Base-by-base conservation (phyloP, 2,329 filamentous ascomycete species). In the Penicillium carneum region DNA sequence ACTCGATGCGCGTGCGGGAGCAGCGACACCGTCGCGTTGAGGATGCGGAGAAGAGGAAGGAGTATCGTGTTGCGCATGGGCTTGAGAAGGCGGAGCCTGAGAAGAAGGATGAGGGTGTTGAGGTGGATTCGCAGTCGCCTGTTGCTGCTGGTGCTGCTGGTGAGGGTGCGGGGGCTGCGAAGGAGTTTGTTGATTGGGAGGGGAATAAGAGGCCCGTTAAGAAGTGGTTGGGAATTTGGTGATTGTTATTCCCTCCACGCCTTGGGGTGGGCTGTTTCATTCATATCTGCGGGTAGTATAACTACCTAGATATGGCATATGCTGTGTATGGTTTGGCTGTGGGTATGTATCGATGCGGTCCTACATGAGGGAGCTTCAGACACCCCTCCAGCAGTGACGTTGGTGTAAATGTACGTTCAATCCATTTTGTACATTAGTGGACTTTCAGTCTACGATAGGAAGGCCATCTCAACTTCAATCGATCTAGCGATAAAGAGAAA, bases 161-260 rank as follows among this genome's bases (percentile, higher is more conserved):
- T 63, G 74, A 72, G 67, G 75, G 71, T 5, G 70, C 70, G 53
- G 71, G 69, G 71, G 33, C 76, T 72, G 65, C 57, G 48, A 63
- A 53, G 16, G 67, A 70, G 59, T 75, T 71, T 70, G 71, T 74
- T 53, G 75, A 77, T 68, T 75, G 69, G 65, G 72, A 76, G 59
- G 72, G 73, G 64, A 80, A 79, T 73, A 86, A 82, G 79, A 78
- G 62, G 67, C 83, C 84, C 59, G 81, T 87, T 59, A 93, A 93
- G 86, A 93, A 91, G 82, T 93, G 90, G 87, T 81, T 95, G 70
- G 92, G 92, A 14, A 89, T 96, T 72, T 96, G 92, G 84, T 93
- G 60, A 71, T 59, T 14, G 2, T 8, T n/a, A 8, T 29, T 20
- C 12, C 12, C 4, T 46, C 11, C 10, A 18, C 33, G 33, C 26